These are phyloP conservation scores for Venturia aucupariae DNA, from an alignment of 2,329 filamentous ascomycete genomes.

Conservation along the genomic window DNA sequence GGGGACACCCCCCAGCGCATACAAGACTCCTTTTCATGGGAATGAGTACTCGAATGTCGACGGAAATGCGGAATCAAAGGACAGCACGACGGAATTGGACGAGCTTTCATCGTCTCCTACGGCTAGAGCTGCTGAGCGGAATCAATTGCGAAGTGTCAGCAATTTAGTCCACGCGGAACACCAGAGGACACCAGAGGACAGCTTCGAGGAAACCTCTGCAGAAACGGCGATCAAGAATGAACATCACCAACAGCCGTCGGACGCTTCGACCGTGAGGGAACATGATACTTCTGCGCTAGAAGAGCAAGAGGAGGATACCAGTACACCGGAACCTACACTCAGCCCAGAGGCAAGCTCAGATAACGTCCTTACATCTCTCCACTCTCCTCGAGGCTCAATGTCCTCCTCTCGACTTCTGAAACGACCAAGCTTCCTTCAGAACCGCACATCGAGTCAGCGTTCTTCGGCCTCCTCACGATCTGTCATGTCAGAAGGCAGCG, in stretches of 20 bases:
- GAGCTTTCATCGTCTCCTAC: constrained; percentile 34
- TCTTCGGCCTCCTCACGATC: constrained; percentile 51
- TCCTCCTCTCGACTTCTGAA: constrained; percentile 26
- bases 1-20: constrained; percentile 30
- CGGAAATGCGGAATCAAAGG: constrained; percentile 22
- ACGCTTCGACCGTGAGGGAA: constrained; percentile 10
- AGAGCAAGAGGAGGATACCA: constrained; percentile 1
- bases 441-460: constrained; percentile 47
- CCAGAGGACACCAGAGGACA: not conserved
- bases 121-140: constrained; percentile 32
- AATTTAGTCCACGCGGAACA: not conserved
- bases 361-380: constrained; percentile 24
- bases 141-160: constrained; percentile 18
- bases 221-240: constrained; percentile 6
- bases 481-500: constrained; percentile 54
- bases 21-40: constrained; percentile 26
- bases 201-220: not conserved
- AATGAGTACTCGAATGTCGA: constrained; percentile 21
- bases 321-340: not conserved
- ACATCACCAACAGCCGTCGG: not conserved
- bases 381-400: constrained; percentile 21
- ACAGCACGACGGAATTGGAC: constrained; percentile 18
- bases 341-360: constrained; percentile 6
- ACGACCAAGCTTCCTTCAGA: constrained; percentile 47
- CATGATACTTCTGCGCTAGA: not conserved